phyloP scores from a whole-genome alignment of 805 yeast species.

The Kurtzmaniella fragi region DNA sequence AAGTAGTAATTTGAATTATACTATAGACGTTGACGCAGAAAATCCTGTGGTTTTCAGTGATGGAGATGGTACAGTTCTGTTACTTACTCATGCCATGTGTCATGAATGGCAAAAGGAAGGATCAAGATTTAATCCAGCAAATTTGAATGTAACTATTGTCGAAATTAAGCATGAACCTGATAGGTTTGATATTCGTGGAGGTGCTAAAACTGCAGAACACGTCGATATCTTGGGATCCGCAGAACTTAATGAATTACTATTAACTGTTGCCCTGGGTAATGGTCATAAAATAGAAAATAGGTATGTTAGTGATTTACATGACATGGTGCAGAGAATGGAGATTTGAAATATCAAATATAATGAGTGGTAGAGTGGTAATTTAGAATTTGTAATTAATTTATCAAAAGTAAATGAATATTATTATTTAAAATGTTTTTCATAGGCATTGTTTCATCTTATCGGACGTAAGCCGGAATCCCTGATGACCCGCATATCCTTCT shows the following conservation, averaged over 20 bases:
- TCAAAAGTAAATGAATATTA: too few species aligned
- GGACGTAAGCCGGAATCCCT: too few species aligned
- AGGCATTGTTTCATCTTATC: too few species aligned
- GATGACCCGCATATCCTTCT: too few species aligned
- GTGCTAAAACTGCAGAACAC: slow-evolving; percentile 96
- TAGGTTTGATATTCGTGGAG: slow-evolving; percentile 90
- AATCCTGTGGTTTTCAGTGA: slow-evolving; percentile 77
- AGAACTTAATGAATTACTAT: slow-evolving; percentile 79
- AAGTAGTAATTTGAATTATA: slow-evolving; percentile 51
- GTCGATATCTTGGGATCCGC: slow-evolving; percentile 95
- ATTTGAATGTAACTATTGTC: slow-evolving; percentile 66
- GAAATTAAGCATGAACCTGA: slow-evolving; percentile 94
- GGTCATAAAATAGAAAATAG: slow-evolving; percentile 64
- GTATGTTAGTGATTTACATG: slow-evolving; percentile 51
- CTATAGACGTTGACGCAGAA: slow-evolving; percentile 61
- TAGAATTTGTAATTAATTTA: too few species aligned
- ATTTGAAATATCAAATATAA: too few species aligned
- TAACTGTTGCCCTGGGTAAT: slow-evolving; percentile 76
- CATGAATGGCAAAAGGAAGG: slow-evolving; percentile 77
- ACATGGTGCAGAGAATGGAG: slow-evolving; percentile 56
- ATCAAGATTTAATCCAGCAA: slow-evolving; percentile 76
- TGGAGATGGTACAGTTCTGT: slow-evolving; percentile 94
- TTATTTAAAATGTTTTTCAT: too few species aligned
- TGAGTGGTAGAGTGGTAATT: too few species aligned
- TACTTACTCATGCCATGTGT: slow-evolving; percentile 83